Conservation (phyloP, 352 stramenopile genomes). For the Phytopythium cucurbitacearum region DNA sequence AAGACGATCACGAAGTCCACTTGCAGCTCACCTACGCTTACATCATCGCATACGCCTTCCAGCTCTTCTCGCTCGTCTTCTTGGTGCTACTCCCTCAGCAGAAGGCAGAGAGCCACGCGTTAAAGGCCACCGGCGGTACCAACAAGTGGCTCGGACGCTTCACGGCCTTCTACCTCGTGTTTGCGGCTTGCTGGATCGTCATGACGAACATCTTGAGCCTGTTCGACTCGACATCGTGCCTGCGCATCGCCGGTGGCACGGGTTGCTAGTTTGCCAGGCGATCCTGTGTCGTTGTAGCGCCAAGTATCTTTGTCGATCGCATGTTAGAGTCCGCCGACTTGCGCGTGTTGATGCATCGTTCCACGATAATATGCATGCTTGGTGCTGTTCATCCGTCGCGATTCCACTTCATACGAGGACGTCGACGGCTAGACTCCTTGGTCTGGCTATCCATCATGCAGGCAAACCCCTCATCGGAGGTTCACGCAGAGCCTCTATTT, state of each 20-base stretch:
- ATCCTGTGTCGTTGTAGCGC: background rate
- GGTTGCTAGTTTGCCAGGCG: slow-evolving; percentile 11
- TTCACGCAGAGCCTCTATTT: too few relatives aligned
- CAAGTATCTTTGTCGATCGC: background rate
- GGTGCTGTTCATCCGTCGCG: too few relatives aligned
- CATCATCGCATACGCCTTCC: slow-evolving; percentile 23
- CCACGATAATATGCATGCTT: too few relatives aligned
- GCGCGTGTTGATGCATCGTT: too few relatives aligned
- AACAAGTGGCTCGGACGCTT: slow-evolving; percentile 17
- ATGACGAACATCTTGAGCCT: slow-evolving; percentile 35
- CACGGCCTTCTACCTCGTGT: slow-evolving; percentile 15
- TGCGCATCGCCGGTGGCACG: slow-evolving; percentile 24
- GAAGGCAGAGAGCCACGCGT: slow-evolving; percentile 16
- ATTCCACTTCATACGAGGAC: too few relatives aligned
- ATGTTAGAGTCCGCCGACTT: too few relatives aligned
- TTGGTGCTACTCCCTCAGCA: slow-evolving; percentile 22
- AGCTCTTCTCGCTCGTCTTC: slow-evolving; percentile 20
- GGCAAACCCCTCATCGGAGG: too few relatives aligned
- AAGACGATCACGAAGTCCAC: slow-evolving; percentile 22
- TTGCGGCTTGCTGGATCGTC: slow-evolving; percentile 15
- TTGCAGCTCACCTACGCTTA: slow-evolving; percentile 29
- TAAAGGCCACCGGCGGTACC: slow-evolving; percentile 15
- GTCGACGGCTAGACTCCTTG: too few relatives aligned
- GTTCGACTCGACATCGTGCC: slow-evolving; percentile 21
- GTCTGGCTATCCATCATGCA: too few relatives aligned